Evolutionary conservation across 164 flowering plant species (phyloP), one percentile per base, ranked within the genome.

Genomic region (Warburgia ugandensis): DNA sequence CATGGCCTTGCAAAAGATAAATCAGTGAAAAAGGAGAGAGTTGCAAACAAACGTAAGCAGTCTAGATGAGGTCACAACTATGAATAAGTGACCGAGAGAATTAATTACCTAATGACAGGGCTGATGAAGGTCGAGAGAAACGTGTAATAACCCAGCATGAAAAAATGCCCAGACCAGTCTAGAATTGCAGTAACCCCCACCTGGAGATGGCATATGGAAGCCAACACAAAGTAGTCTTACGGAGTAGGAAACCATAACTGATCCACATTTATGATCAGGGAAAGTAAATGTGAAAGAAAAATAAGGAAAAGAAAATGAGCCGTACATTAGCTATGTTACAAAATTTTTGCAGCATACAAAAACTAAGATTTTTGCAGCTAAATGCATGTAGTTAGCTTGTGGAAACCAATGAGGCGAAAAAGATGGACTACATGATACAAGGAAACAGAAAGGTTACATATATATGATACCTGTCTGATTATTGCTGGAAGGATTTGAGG

Each of bases 401-500:
- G 43, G 43, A 39, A 16, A 39, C 19, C 10, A 6, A 39, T 39
- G 16, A 16, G 43, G n/a, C n/a, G 19, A 39, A 39, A 19, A 7
- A 19, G 3, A 16, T 8, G 8, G 10, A 16, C 19, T 39, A 5
- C 16, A 39, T 4, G 21, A 39, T 39, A 11, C 3, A 19, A 39
- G 19, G 8, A 41, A 12, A 1, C 19, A 35, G 16, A 41, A 42
- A 5, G 6, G 10, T 40, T 28, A 7, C n/a, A n/a, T n/a, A n/a
- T 6, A 54, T 27, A 2, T 12, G n/a, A 5, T 74, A 91, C 98
- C 98, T 85, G 92, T 50, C 66, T 75, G 63, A 87, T 85, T 59
- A 91, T 87, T 38, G 90, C 81, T 50, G 95, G 98, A 64, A 91
- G 50, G 2, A 87, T 79, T 68, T 71, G 90, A 49, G 98, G 98